Evolutionary conservation across 495 filamentous ascomycete species (phyloP).

Genomic region (Tetracladium marchalianum): DNA sequence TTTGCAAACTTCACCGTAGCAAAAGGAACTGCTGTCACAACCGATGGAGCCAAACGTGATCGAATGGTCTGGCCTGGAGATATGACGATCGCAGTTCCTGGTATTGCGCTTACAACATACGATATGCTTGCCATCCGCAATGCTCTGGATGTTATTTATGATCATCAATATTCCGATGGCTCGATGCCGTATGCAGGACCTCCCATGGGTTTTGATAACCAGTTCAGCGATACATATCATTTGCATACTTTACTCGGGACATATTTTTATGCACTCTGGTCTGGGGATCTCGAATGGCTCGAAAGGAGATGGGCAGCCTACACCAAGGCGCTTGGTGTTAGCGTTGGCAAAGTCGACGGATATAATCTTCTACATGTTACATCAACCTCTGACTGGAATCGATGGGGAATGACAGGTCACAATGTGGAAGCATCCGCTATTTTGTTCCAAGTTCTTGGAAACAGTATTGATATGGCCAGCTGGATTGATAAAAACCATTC

Average conservation of each 20-base stretch:
- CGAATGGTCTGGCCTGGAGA: slow-evolving; percentile 47
- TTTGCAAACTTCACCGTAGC: slow-evolving; percentile 38
- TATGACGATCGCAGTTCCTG: slow-evolving; percentile 37
- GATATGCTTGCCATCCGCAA: slow-evolving; percentile 35
- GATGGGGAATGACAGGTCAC: slow-evolving; percentile 37
- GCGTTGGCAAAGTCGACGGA: slow-evolving; percentile 40
- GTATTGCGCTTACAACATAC: slow-evolving; percentile 33
- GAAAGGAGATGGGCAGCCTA: slow-evolving; percentile 38
- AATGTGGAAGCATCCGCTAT: slow-evolving; percentile 36
- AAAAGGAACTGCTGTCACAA: slow-evolving; percentile 38
- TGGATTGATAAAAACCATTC: slow-evolving; percentile 15
- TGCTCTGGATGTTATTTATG: slow-evolving; percentile 33
- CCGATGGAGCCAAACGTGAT: slow-evolving; percentile 49
- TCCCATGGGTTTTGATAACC: slow-evolving; percentile 42
- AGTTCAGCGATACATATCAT: slow-evolving; percentile 50
- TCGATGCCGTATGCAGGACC: slow-evolving; percentile 50
- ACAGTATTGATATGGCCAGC: slow-evolving; percentile 24
- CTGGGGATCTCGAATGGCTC: slow-evolving; percentile 42
- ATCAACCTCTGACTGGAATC: slow-evolving; percentile 44
- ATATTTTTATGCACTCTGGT: slow-evolving; percentile 49
- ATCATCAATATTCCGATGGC: slow-evolving; percentile 34
- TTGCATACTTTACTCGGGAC: slow-evolving; percentile 52
- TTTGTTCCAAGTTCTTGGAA: slow-evolving; percentile 23
- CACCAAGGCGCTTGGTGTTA: slow-evolving; percentile 37
- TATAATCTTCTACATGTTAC: slow-evolving; percentile 42